Evolutionary conservation across 2,329 filamentous ascomycete genomes (phyloP).

Genomic region (Scedosporium dehoogii): DNA sequence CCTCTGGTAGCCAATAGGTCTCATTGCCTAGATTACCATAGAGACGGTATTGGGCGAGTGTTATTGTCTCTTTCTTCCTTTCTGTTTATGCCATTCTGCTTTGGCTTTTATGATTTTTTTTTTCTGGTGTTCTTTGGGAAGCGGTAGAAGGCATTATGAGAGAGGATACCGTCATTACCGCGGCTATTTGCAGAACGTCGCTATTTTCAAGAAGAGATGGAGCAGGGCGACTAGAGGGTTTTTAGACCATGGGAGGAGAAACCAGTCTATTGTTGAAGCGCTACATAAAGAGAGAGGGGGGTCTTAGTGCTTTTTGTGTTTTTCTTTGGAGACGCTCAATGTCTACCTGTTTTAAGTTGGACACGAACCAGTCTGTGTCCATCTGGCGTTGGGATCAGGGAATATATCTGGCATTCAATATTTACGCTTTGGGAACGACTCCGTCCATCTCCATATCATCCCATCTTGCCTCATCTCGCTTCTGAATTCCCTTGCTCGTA

Average conservation of each 20-base stretch:
- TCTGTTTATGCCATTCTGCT: not conserved
- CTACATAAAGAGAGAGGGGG: not conserved
- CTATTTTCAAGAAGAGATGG: not conserved
- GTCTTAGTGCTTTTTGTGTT: not conserved
- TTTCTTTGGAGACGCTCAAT: no score
- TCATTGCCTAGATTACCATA: not conserved
- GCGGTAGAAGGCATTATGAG: not conserved
- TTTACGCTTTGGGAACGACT: not conserved
- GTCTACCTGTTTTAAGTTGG: not conserved
- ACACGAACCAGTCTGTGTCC: not conserved
- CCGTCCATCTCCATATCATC: not conserved
- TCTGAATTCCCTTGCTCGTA: not conserved
- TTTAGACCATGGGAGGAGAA: not conserved
- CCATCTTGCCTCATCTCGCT: not conserved
- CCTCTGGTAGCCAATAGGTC: not conserved
- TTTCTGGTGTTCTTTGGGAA: not conserved
- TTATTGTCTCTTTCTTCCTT: not conserved
- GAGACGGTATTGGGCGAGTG: not conserved
- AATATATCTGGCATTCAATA: not conserved
- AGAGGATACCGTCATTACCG: not conserved
- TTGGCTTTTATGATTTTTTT: not conserved
- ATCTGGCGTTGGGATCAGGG: not conserved
- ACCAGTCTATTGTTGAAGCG: not conserved
- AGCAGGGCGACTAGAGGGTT: not conserved
- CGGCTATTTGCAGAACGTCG: not conserved